Percentiles rank a stretch among this genome's conserved stretches.
These are phyloP conservation scores for Pichia sp. DNA, from an alignment of 1,139 yeast genomes.

Conservation along the genomic window DNA sequence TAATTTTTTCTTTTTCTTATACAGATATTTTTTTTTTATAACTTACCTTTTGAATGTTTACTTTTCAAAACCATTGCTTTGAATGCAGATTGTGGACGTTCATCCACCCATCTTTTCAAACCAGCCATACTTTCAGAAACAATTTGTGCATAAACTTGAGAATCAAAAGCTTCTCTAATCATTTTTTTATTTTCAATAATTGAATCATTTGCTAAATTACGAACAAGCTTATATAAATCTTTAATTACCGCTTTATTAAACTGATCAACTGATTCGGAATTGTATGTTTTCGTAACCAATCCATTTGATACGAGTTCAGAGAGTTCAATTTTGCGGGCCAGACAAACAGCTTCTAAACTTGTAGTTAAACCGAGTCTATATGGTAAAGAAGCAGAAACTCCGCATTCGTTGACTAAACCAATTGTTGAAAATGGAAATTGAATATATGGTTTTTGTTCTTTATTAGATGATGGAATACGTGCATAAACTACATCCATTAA, in stretches of 20 bases:
- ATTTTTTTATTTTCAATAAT: constrained; percentile 59
- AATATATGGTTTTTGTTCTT: constrained; percentile 29
- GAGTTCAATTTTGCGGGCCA: constrained; percentile 62
- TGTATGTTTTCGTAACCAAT: constrained; percentile 49
- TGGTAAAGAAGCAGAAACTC: constrained; percentile 62
- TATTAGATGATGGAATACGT: constrained; percentile 39
- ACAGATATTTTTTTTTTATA: background rate
- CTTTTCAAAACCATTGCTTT: constrained; percentile 13
- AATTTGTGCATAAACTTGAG: constrained; percentile 38
- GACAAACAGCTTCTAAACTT: constrained; percentile 67
- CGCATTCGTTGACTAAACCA: constrained; percentile 84
- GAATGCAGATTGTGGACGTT: constrained; percentile 64
- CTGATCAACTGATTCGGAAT: constrained; percentile 47
- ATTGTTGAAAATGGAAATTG: constrained; percentile 70
- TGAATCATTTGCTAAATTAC: constrained; percentile 52
- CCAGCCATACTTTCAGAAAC: constrained; percentile 66
- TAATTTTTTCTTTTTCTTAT: constrained; percentile 4
- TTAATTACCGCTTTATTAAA: constrained; percentile 52
- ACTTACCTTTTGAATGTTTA: constrained; percentile 4
- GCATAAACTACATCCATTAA: constrained; percentile 75
- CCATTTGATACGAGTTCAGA: constrained; percentile 54
- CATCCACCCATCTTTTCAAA: constrained; percentile 61
- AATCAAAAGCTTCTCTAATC: constrained; percentile 32
- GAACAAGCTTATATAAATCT: constrained; percentile 42
- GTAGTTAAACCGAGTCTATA: constrained; percentile 67